A percentile compares a stretch with the other conserved stretches of the same genome.
These are phyloP conservation scores for Hymenochaete sp. DNA, from an alignment of 1,284 basidiomycete genomes.

Conservation along the genomic window DNA sequence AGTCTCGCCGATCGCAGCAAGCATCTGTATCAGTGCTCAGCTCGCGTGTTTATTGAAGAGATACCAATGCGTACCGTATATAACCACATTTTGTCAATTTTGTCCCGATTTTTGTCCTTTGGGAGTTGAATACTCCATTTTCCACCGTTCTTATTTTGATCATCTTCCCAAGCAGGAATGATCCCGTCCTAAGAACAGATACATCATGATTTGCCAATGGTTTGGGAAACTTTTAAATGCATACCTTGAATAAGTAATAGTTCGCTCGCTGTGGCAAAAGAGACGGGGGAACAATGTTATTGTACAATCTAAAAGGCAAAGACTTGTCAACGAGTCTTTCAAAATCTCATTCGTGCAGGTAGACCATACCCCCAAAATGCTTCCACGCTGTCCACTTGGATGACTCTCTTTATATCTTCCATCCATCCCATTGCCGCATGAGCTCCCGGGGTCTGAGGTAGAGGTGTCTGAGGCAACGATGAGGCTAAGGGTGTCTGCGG, in stretches of 20 bases:
- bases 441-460: conserved; percentile 56
- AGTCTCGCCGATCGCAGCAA: conserved; percentile 93
- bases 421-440: conserved; percentile 84
- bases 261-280: conserved; percentile 92
- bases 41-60: conserved; percentile 6
- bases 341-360: neutral
- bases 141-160: conserved; percentile 91
- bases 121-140: conserved; percentile 99
- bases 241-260: conserved; percentile 96
- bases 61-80: conserved; percentile 70
- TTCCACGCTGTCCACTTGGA: conserved; percentile 89
- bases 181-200: conserved; percentile 65
- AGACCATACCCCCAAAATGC: conserved; percentile 88
- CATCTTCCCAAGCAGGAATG: conserved; percentile 95
- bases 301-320: conserved; percentile 63
- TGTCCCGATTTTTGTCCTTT: conserved; percentile 80
- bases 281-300: conserved; percentile 97
- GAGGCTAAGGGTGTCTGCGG: conserved; percentile 72
- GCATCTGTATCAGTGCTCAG: conserved; percentile 54
- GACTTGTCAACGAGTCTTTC: neutral
- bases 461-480: conserved; percentile 68
- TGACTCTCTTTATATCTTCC: conserved; percentile 93
- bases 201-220: conserved; percentile 8
- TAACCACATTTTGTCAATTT: conserved; percentile 95
- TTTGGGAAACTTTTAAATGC: conserved; percentile 12